phyloP scores from a whole-genome alignment of 495 filamentous ascomycete species.

The Neurospora tetrasperma region DNA sequence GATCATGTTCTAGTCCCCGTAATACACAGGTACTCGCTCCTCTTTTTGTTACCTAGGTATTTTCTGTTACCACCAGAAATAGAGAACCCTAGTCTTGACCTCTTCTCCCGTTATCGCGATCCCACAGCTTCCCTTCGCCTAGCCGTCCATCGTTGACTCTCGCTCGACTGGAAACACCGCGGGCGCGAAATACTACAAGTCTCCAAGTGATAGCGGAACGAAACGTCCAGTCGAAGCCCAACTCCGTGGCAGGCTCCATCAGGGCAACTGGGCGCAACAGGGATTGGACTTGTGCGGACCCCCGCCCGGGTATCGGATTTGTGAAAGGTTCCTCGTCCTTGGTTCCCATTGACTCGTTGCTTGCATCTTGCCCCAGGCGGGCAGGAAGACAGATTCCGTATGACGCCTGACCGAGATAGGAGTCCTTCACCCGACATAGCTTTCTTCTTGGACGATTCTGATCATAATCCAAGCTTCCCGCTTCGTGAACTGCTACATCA shows the following conservation, averaged over 20 bases:
- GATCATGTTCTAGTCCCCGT: neutral
- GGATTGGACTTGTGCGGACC: neutral
- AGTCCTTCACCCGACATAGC: neutral
- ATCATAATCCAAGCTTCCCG: constrained; percentile 9
- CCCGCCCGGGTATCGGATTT: neutral
- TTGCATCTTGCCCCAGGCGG: constrained; percentile 4
- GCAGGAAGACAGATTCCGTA: constrained; percentile 5
- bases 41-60: neutral
- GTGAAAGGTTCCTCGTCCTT: neutral
- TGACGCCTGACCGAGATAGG: constrained; percentile 7
- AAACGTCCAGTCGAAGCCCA: neutral
- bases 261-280: neutral
- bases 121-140: neutral
- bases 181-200: neutral
- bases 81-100: neutral
- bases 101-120: neutral
- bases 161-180: neutral
- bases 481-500: constrained; percentile 8
- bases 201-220: neutral
- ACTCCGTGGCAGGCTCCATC: neutral
- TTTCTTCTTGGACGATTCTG: neutral
- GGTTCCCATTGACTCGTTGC: constrained; percentile 2
- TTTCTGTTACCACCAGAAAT: neutral
- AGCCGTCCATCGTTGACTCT: neutral
- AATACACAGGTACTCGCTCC: neutral